A percentile compares a stretch with the other conserved stretches of the same genome.
phyloP scores from a whole-genome alignment of 768 basidiomycete species.

The Cantharellus cinnabarinus region DNA sequence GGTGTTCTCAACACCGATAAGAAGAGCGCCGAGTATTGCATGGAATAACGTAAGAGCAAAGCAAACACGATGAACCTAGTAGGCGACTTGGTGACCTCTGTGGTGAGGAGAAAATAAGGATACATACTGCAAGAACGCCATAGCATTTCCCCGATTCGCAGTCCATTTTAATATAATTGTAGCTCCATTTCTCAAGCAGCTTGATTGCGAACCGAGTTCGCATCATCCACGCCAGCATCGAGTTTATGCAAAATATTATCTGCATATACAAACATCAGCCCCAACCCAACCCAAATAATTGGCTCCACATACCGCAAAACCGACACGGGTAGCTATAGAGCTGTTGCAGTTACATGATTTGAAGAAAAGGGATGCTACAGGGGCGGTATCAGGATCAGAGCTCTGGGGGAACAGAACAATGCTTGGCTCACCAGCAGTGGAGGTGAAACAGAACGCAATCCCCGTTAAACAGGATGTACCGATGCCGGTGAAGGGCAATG shows the following conservation, averaged over 20 bases:
- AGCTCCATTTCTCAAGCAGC: conserved; percentile 78
- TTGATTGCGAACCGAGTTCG: conserved; percentile 73
- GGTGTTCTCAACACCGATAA: conserved; percentile 80
- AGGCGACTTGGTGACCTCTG: not conserved
- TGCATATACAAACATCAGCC: conserved; percentile 15
- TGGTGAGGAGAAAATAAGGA: not conserved
- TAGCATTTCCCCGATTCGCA: conserved; percentile 88
- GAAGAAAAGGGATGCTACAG: conserved; percentile 82
- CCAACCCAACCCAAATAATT: not conserved
- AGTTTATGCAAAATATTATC: conserved; percentile 92
- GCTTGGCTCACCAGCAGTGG: conserved; percentile 43
- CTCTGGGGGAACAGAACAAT: not conserved
- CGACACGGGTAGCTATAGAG: conserved; percentile 90
- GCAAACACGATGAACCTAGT: conserved; percentile 76
- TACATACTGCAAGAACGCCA: conserved; percentile 75
- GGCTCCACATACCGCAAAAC: conserved; percentile 56
- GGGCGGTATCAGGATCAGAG: not conserved
- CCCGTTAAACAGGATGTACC: conserved; percentile 71
- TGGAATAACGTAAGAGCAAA: conserved; percentile 88
- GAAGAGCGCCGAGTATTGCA: conserved; percentile 49
- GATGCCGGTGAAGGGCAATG: conserved; percentile 25
- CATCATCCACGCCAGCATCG: conserved; percentile 93
- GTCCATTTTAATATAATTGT: conserved; percentile 97
- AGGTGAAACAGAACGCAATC: conserved; percentile 69
- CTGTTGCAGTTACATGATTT: conserved; percentile 99